A percentile compares a stretch with the other conserved stretches of the same genome.
Conservation (phyloP, 2,329 filamentous ascomycete genomes). For the Orbilia javanica region DNA sequence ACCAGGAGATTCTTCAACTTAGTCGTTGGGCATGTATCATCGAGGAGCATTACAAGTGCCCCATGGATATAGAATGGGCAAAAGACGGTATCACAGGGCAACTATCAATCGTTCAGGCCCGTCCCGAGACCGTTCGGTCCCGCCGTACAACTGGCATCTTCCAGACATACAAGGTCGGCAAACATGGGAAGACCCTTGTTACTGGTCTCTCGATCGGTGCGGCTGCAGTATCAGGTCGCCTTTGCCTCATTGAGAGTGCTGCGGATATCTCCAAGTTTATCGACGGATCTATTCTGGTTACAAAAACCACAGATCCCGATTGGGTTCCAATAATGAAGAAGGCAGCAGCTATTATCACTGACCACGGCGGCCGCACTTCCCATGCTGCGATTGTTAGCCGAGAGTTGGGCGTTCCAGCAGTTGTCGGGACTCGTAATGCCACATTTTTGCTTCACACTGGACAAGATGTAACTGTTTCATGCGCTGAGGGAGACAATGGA, state of each 20-base stretch:
- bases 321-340: slow-evolving; percentile 66
- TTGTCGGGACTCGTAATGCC: slow-evolving; percentile 64
- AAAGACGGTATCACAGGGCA: slow-evolving; percentile 61
- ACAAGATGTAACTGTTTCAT: slow-evolving; percentile 65
- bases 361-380: slow-evolving; percentile 65
- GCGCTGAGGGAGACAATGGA: slow-evolving; percentile 65
- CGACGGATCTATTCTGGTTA: slow-evolving; percentile 64
- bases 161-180: slow-evolving; percentile 64
- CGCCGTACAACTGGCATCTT: slow-evolving; percentile 59
- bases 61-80: slow-evolving; percentile 66
- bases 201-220: slow-evolving; percentile 64
- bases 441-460: slow-evolving; percentile 64
- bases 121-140: slow-evolving; percentile 65
- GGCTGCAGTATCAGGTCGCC: slow-evolving; percentile 63
- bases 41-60: slow-evolving; percentile 64
- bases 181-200: slow-evolving; percentile 56
- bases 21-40: slow-evolving; percentile 64
- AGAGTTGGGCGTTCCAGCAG: slow-evolving; percentile 65
- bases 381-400: slow-evolving; percentile 67
- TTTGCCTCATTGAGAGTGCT: slow-evolving; percentile 64
- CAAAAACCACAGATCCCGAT: slow-evolving; percentile 65
- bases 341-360: slow-evolving; percentile 65
- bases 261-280: slow-evolving; percentile 64
- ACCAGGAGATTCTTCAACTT: slow-evolving; percentile 64
- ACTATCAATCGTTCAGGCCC: slow-evolving; percentile 65